Evolutionary conservation across 2,329 filamentous ascomycete genomes (phyloP).

Genomic region (Pestalotiopsis sp.): DNA sequence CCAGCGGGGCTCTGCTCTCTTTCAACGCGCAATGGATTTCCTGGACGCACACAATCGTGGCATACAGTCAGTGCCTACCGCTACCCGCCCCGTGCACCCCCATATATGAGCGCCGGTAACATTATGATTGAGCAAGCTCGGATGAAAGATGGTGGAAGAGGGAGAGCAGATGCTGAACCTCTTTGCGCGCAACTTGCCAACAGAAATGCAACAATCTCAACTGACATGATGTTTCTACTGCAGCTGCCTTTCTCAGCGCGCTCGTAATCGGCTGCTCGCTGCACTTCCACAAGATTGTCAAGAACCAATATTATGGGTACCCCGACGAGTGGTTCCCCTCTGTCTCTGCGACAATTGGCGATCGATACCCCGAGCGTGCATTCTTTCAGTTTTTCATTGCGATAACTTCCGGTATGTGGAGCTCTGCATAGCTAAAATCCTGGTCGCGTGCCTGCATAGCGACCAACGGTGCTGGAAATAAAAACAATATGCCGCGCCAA

Average conservation of each 20-base stretch:
- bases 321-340: conserved; percentile 97
- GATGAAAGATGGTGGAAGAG: too few relatives aligned
- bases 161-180: not conserved
- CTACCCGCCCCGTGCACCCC: conserved; percentile 7
- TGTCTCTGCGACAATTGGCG: conserved; percentile 94
- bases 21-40: conserved; percentile 91
- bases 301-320: conserved; percentile 95
- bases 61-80: conserved; percentile 66
- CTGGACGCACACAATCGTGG: conserved; percentile 81
- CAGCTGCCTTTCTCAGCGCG: conserved; percentile 84
- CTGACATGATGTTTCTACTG: not conserved
- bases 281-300: conserved; percentile 95
- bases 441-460: not conserved
- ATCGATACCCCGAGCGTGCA: conserved; percentile 93
- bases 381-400: conserved; percentile 98
- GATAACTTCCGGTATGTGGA: conserved; percentile 76
- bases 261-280: conserved; percentile 78
- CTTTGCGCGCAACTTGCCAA: not conserved
- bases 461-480: not conserved
- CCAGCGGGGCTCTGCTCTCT: conserved; percentile 59
- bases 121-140: not conserved
- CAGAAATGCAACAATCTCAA: not conserved
- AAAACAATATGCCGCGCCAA: not conserved
- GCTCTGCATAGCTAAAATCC: not conserved
- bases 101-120: not conserved